These are phyloP conservation scores for Cladosporium colombiae DNA, from an alignment of 2,329 filamentous ascomycete species.

Conservation along the genomic window DNA sequence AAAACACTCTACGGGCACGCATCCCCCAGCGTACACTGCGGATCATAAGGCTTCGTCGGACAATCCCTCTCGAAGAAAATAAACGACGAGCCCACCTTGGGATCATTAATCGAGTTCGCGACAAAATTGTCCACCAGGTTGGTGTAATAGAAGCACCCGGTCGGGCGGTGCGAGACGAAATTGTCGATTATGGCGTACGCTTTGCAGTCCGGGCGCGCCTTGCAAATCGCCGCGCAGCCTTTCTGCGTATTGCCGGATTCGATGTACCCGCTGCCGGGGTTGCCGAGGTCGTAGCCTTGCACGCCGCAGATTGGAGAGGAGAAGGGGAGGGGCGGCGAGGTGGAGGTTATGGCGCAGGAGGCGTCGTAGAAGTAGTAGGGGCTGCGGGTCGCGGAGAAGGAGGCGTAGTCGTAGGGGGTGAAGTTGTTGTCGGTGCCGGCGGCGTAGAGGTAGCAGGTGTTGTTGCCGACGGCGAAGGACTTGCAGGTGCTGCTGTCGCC, in stretches of 20 bases:
- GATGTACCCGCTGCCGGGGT: conserved; percentile 6
- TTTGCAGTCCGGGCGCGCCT: neutral
- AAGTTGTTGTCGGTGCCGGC: neutral
- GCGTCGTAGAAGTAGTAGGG: conserved; percentile 14
- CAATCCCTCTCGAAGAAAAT: conserved; percentile 4
- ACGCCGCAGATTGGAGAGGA: neutral
- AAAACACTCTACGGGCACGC: neutral
- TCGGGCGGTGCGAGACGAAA: neutral
- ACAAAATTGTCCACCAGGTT: conserved; percentile 9
- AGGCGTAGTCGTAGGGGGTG: conserved; percentile 8
- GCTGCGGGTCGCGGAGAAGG: conserved; percentile 9
- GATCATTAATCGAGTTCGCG: neutral
- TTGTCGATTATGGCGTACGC: conserved; percentile 3
- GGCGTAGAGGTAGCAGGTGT: conserved; percentile 8
- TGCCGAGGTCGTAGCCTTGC: conserved; percentile 9
- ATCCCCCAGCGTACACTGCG: neutral
- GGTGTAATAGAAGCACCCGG: neutral
- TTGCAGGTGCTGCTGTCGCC: conserved; percentile 2
- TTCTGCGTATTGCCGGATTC: conserved; percentile 4
- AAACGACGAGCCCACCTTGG: conserved; percentile 6
- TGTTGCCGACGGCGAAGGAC: conserved; percentile 7
- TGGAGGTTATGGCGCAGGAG: conserved; percentile 5
- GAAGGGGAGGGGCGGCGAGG: conserved; percentile 5
- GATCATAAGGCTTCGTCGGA: conserved; percentile 2
- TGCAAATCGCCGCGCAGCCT: neutral